Evolutionary conservation across 78 protist species (phyloP), one percentile per base, ranked within the genome.

Genomic region (Guillardia theta): DNA sequence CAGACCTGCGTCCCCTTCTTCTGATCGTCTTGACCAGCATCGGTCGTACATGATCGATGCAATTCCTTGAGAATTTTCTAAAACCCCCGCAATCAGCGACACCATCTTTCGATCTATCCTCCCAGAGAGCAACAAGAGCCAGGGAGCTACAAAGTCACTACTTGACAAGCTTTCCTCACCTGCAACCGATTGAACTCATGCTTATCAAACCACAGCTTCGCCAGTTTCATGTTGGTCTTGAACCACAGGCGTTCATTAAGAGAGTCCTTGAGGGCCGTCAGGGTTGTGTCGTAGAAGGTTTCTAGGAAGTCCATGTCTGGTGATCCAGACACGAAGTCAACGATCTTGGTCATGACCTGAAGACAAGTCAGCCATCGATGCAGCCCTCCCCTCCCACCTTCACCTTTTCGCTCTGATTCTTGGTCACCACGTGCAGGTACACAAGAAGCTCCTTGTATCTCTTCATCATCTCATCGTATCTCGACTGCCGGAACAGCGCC

Each of bases 171-270:
- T n/a, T n/a, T n/a, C n/a, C n/a, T 53, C 62, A 1, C 0, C 33
- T 43, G 88, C 33, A 96, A 76, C 27, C 64, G 36, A 5, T 10
- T 46, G 53, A 64, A 95, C 92, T 97, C 98, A 0, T 4, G 62
- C 37, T 48, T 78, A 62, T 96, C 97, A 1, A 96, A 93, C 53
- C 24, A 88, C 21, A 97, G 93, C 94, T 96, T 92, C 41, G 94
- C 97, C 5, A 90, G 83, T 92, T 96, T 96, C 70, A 97, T 62
- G 48, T 95, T 95, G 21, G 97, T 95, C 64, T 96, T 96, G 96
- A 97, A 97, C 98, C 98, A 97, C 8, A 97, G 94, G 39, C 97
- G 94, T 58, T 92, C 94, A 93, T 93, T 96, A 53, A 58, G 27
- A 10, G 96, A 22, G 44, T 92, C 96, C 54, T 53, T 54, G 15